Evolutionary conservation across 176 grass and related monocot species (phyloP), one percentile per base, ranked within the genome.

Genomic region (maize (Zea mays)): DNA sequence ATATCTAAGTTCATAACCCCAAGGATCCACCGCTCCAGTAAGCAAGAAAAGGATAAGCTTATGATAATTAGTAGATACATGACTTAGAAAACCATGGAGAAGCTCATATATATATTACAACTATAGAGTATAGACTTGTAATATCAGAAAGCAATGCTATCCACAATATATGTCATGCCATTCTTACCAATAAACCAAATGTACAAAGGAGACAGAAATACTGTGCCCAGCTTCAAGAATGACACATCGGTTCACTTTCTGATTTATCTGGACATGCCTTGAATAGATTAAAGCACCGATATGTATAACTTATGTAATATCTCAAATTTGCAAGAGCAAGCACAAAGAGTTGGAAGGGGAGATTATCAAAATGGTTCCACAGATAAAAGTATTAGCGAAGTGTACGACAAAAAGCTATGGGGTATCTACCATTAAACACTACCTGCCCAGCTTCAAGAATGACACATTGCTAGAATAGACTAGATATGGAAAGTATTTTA

Each of bases 121-220:
- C 4, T n/a, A 1, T 15, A 75, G 15, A 49, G n/a, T n/a, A n/a
- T n/a, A n/a, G n/a, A n/a, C 49, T 34, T 69, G 10, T 48, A 33
- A 69, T 43, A 16, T 2, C 43, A 52, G 4, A 51, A 62, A 52
- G 20, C 2, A 14, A 6, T 65, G 3, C 33, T 20, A 14, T 67
- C 38, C 68, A 40, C 4, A 49, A 33, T 0, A 11, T 19, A 7
- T n/a, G 10, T 6, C n/a, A n/a, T 47, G 35, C 9, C 0, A 72
- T 77, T 65, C 34, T 15, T 34, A 82, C 1, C n/a, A 19, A 42
- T 16, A 33, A 70, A 39, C 55, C 12, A 81, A 65, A 77, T 21
- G 69, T 5, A 64, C 6, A 34, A 65, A 27, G 37, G 76, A 37
- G 20, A 20, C 55, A 70, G 1, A 65, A 65, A 27, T 37, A 72